These are phyloP conservation scores for Earliella scabrosa DNA, from an alignment of 1,284 basidiomycete species.

Conservation along the genomic window DNA sequence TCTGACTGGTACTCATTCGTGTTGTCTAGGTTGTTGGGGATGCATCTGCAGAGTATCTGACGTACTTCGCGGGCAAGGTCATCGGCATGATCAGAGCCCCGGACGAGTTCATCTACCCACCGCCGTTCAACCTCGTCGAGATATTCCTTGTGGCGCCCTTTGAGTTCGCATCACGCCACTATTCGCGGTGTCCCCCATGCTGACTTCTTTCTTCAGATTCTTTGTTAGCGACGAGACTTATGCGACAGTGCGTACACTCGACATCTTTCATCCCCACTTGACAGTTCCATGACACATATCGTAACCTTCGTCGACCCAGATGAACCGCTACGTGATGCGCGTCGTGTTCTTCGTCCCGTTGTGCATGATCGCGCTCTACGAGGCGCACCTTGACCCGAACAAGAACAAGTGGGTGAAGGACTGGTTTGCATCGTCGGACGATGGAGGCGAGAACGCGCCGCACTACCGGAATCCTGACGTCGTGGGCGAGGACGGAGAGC, in stretches of 20 bases:
- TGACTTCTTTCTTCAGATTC: slow-evolving; percentile 42
- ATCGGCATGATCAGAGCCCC: slow-evolving; percentile 86
- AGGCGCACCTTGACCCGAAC: slow-evolving; percentile 57
- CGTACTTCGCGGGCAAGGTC: slow-evolving; percentile 89
- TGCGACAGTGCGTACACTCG: slow-evolving; percentile 49
- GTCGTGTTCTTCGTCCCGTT: slow-evolving; percentile 84
- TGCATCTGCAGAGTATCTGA: slow-evolving; percentile 79
- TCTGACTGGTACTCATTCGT: not conserved
- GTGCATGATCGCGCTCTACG: slow-evolving; percentile 74
- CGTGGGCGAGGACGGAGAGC: slow-evolving; percentile 57
- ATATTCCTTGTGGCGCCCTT: slow-evolving; percentile 80
- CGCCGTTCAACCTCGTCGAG: slow-evolving; percentile 89
- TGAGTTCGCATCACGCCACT: slow-evolving; percentile 63
- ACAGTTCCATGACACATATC: not conserved
- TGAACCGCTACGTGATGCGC: slow-evolving; percentile 83
- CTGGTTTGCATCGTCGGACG: slow-evolving; percentile 67
- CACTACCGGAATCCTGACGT: slow-evolving; percentile 63
- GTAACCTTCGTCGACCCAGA: slow-evolving; percentile 35
- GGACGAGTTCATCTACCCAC: slow-evolving; percentile 73
- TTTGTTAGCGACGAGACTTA: slow-evolving; percentile 56
- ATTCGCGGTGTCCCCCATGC: not conserved
- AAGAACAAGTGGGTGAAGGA: slow-evolving; percentile 68
- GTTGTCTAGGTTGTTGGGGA: slow-evolving; percentile 56
- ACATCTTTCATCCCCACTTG: too few species aligned
- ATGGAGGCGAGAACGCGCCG: slow-evolving; percentile 68